phyloP scores from a whole-genome alignment of 2,329 filamentous ascomycete genomes.

The Xylogone sp. region DNA sequence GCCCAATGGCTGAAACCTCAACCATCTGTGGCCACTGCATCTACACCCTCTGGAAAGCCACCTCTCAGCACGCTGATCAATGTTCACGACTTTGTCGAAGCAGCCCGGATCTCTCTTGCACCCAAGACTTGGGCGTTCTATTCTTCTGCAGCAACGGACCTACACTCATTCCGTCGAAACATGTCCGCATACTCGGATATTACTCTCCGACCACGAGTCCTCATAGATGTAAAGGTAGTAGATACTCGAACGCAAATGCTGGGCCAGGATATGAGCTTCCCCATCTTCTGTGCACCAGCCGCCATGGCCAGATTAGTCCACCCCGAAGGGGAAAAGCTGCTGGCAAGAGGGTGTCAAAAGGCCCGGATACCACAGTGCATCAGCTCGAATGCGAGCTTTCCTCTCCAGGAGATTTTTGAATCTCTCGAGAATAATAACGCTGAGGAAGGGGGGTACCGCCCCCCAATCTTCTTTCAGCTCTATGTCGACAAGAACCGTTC shows the following conservation, averaged over 20 bases:
- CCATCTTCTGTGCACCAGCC: conserved; percentile 61
- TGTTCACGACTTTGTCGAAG: conserved; percentile 56
- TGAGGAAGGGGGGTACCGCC: neutral
- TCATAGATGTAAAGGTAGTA: conserved; percentile 52
- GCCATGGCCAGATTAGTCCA: conserved; percentile 63
- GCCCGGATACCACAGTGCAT: conserved; percentile 56
- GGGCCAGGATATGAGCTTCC: conserved; percentile 46
- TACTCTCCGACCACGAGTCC: conserved; percentile 54
- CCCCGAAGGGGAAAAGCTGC: conserved; percentile 57
- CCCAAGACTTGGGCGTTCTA: conserved; percentile 69
- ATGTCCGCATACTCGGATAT: conserved; percentile 50
- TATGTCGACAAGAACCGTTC: conserved; percentile 55
- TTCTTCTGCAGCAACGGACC: conserved; percentile 65
- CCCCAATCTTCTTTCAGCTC: conserved; percentile 51
- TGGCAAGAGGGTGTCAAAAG: conserved; percentile 47
- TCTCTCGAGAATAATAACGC: conserved; percentile 22
- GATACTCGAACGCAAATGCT: conserved; percentile 50
- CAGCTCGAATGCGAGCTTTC: conserved; percentile 58
- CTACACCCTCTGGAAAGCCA: conserved; percentile 18
- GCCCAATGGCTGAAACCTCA: conserved; percentile 42
- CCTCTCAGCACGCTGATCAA: conserved; percentile 53
- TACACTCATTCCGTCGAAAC: conserved; percentile 58
- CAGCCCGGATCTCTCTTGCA: conserved; percentile 49
- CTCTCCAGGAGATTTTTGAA: conserved; percentile 47
- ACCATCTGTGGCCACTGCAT: conserved; percentile 22